Percentiles rank a stretch among this genome's conserved stretches.
phyloP scores from a whole-genome alignment of 164 flowering plant genomes.

The Magnolia kwangsiensis region DNA sequence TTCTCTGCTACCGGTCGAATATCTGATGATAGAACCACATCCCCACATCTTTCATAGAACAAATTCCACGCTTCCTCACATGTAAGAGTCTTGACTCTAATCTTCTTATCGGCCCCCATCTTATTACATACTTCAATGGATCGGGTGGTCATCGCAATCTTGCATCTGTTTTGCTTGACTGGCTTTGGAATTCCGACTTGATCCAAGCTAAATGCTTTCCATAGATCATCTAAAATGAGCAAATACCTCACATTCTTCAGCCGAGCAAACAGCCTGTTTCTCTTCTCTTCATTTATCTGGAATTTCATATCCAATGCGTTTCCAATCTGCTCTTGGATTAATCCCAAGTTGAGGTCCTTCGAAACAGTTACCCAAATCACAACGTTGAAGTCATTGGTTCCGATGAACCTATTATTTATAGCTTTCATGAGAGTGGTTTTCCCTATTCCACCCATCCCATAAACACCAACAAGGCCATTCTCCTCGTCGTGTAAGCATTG shows the following conservation, averaged over 20 bases:
- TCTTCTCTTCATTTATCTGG: neutral
- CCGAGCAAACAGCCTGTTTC: constrained; percentile 1
- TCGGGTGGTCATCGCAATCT: neutral
- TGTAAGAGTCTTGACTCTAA: neutral
- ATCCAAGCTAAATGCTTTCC: neutral
- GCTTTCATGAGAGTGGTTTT: constrained; percentile 6
- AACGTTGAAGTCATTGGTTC: neutral
- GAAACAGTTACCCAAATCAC: constrained; percentile 5
- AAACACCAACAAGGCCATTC: neutral
- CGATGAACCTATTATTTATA: neutral
- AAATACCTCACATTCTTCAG: neutral
- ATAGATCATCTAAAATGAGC: constrained; percentile 8
- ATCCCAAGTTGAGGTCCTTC: neutral
- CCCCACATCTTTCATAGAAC: neutral
- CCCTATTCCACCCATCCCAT: constrained; percentile 6
- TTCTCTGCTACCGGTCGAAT: neutral
- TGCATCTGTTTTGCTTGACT: neutral
- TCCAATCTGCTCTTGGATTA: neutral
- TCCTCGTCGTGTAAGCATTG: neutral
- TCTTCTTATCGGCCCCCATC: constrained; percentile 6
- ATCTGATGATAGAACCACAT: neutral
- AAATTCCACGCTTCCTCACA: neutral
- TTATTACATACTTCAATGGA: neutral
- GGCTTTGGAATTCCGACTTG: constrained; percentile 4
- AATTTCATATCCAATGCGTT: neutral